These are phyloP conservation scores for Pseudozyma hubeiensis DNA, from an alignment of 1,284 basidiomycete genomes.

Conservation along the genomic window DNA sequence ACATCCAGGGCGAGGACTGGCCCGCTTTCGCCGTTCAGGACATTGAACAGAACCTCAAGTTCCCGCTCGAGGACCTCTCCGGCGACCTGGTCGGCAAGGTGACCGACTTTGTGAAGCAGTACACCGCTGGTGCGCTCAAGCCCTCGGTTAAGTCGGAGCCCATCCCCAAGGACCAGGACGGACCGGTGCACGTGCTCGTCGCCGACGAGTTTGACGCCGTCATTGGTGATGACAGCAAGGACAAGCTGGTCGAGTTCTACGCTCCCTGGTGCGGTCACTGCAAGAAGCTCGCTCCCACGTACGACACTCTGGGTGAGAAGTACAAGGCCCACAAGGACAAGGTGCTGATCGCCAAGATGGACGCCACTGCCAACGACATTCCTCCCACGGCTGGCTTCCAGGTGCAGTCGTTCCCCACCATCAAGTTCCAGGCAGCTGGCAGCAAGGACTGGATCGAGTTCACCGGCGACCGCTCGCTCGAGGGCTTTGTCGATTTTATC, in stretches of 20 bases:
- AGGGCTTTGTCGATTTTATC: slow-evolving; percentile 66
- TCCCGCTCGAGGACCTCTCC: slow-evolving; percentile 80
- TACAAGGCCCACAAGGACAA: slow-evolving; percentile 82
- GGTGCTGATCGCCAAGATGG: slow-evolving; percentile 87
- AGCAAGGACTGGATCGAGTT: slow-evolving; percentile 83
- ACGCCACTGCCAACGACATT: slow-evolving; percentile 95
- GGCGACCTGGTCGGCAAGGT: slow-evolving; percentile 73
- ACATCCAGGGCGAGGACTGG: slow-evolving; percentile 83
- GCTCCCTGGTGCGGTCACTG: slow-evolving; percentile 89
- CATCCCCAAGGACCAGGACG: slow-evolving; percentile 84
- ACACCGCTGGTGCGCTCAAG: slow-evolving; percentile 78
- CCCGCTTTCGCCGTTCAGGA: slow-evolving; percentile 95
- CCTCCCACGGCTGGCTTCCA: slow-evolving; percentile 86
- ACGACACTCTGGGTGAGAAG: slow-evolving; percentile 89
- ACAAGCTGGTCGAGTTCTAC: slow-evolving; percentile 94
- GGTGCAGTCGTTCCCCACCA: slow-evolving; percentile 84
- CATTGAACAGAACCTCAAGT: slow-evolving; percentile 85
- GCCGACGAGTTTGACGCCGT: slow-evolving; percentile 87
- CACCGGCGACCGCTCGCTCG: slow-evolving; percentile 65
- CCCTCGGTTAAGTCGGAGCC: slow-evolving; percentile 92
- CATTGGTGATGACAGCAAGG: slow-evolving; percentile 85
- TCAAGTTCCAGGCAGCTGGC: slow-evolving; percentile 96
- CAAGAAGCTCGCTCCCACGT: slow-evolving; percentile 94
- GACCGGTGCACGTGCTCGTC: slow-evolving; percentile 85
- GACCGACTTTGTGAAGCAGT: slow-evolving; percentile 75